Evolutionary conservation across 371 early-diverging fungal species (phyloP).

Genomic region (Rhizomucor miehei): DNA sequence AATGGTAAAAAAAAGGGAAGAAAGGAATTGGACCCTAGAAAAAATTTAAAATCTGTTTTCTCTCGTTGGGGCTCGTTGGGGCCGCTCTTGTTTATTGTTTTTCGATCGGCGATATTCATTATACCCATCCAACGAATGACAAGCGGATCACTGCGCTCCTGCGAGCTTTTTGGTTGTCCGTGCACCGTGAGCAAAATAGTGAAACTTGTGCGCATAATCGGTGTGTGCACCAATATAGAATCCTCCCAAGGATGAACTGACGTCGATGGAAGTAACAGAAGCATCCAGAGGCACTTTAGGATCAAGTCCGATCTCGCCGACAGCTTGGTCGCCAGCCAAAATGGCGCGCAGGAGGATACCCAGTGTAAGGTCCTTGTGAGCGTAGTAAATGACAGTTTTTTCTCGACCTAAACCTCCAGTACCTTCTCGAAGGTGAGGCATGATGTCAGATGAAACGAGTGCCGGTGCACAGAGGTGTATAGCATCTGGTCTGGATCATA

Average conservation of each 20-base stretch:
- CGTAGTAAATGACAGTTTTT: slow-evolving; percentile 39
- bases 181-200: slow-evolving; percentile 23
- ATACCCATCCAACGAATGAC: too few species aligned
- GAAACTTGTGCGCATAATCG: slow-evolving; percentile 45
- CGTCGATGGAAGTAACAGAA: slow-evolving; percentile 30
- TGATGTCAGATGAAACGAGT: slow-evolving; percentile 31
- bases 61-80: too few species aligned
- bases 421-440: slow-evolving; percentile 19
- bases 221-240: slow-evolving; percentile 45
- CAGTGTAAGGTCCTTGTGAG: slow-evolving; percentile 39
- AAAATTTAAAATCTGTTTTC: too few species aligned
- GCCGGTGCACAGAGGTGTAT: slow-evolving; percentile 52
- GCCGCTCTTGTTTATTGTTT: too few species aligned
- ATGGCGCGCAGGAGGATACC: slow-evolving; percentile 37
- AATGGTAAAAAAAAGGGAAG: too few species aligned
- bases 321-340: slow-evolving; percentile 33
- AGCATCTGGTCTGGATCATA: slow-evolving; percentile 33
- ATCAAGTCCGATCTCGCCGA: slow-evolving; percentile 42
- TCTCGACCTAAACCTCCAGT: slow-evolving; percentile 28
- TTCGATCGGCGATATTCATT: too few species aligned
- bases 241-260: slow-evolving; percentile 34
- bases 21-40: too few species aligned
- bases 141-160: too few species aligned
- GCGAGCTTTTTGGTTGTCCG: too few species aligned
- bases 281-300: slow-evolving; percentile 24